Conservation (phyloP, 1,139 yeast genomes). For the Candida sanyaensis region DNA sequence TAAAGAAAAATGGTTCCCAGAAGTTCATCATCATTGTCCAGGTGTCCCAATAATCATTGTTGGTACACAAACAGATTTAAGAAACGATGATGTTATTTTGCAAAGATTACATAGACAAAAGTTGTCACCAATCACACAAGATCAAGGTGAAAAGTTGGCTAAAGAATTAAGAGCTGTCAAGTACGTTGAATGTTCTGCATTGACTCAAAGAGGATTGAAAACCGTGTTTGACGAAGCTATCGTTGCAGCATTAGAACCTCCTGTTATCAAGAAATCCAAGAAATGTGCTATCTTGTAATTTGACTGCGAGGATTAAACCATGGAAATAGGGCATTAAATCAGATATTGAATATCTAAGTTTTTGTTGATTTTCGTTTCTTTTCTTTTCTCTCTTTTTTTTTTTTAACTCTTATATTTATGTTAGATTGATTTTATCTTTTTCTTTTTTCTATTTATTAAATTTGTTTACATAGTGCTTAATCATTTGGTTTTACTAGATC, state of each 20-base stretch:
- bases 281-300: conserved; percentile 69
- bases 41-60: conserved; percentile 89
- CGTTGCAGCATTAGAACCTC: conserved; percentile 93
- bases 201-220: conserved; percentile 93
- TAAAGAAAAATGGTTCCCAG: conserved; percentile 80
- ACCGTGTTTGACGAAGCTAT: conserved; percentile 97
- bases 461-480: neutral
- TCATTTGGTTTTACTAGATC: neutral
- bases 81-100: conserved; percentile 88
- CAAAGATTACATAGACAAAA: conserved; percentile 90
- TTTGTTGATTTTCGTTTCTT: neutral
- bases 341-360: conserved; percentile 6
- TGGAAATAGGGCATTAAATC: conserved; percentile 5
- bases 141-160: conserved; percentile 90
- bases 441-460: neutral
- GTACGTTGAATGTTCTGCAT: conserved; percentile 97
- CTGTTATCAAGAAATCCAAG: conserved; percentile 78
- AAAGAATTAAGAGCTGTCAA: conserved; percentile 93
- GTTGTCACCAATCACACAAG: conserved; percentile 81
- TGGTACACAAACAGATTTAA: conserved; percentile 92
- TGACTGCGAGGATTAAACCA: neutral
- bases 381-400: too few species aligned
- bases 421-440: conserved; percentile 1
- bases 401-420: neutral
- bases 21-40: conserved; percentile 83